Percentiles rank a stretch among this genome's conserved stretches.
phyloP scores from a whole-genome alignment of 805 yeast genomes.

The Spathaspora passalidarum region DNA sequence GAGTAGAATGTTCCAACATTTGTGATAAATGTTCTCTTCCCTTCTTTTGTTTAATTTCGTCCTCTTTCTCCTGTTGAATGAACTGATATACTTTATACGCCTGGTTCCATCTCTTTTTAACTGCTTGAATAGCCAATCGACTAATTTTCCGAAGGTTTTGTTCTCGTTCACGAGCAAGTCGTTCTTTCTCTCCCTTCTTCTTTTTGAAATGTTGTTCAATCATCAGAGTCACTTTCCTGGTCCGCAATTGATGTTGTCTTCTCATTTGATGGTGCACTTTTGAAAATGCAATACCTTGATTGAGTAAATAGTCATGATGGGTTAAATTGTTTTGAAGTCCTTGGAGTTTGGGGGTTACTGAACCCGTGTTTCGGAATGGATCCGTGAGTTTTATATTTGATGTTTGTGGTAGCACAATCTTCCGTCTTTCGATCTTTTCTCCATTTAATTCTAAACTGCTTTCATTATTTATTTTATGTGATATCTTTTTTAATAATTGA shows the following conservation, averaged over 20 bases:
- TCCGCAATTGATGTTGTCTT: conserved; percentile 60
- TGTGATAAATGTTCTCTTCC: conserved; percentile 86
- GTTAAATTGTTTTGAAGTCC: conserved; percentile 44
- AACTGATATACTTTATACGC: conserved; percentile 80
- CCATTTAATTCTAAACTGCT: conserved; percentile 39
- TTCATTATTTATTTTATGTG: conserved; percentile 34
- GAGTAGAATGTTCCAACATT: conserved; percentile 88
- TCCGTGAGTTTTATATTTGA: conserved; percentile 42
- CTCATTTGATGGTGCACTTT: conserved; percentile 66
- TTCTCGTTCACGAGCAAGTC: conserved; percentile 72
- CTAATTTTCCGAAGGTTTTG: conserved; percentile 67
- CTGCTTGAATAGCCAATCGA: conserved; percentile 77
- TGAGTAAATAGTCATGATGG: conserved; percentile 68
- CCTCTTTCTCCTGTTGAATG: conserved; percentile 72
- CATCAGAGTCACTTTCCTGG: conserved; percentile 74
- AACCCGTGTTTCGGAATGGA: conserved; percentile 44
- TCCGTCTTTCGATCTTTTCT: conserved; percentile 48
- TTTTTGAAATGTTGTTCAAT: conserved; percentile 84
- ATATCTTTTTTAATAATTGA: conserved; percentile 45
- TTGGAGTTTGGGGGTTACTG: conserved; percentile 41
- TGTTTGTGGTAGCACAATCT: conserved; percentile 42
- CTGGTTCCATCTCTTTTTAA: conserved; percentile 83
- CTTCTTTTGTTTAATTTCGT: conserved; percentile 71
- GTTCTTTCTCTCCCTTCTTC: conserved; percentile 83
- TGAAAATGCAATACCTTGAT: conserved; percentile 73